These are phyloP conservation scores for Actinomucor elegans DNA, from an alignment of 371 early-diverging fungal genomes.

Conservation along the genomic window DNA sequence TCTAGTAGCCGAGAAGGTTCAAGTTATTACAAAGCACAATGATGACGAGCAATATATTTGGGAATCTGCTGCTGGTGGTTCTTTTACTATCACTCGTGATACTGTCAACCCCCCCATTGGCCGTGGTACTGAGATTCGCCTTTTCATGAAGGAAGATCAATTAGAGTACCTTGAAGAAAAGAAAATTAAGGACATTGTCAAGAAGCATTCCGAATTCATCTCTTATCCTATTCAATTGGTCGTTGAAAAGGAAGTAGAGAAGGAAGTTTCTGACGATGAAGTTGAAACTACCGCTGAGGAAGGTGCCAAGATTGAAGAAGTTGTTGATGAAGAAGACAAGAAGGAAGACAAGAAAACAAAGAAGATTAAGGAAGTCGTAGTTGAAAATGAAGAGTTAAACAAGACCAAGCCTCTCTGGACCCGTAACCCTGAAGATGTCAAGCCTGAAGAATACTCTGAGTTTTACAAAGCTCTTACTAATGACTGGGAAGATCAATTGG, in stretches of 20 bases:
- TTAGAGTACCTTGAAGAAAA: slow-evolving; percentile 55
- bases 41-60: slow-evolving; percentile 76
- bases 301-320: slow-evolving; percentile 61
- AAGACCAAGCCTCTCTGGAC: slow-evolving; percentile 85
- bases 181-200: slow-evolving; percentile 62
- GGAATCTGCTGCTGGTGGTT: slow-evolving; percentile 63
- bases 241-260: slow-evolving; percentile 62
- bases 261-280: slow-evolving; percentile 85
- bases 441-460: slow-evolving; percentile 68
- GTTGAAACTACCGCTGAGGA: slow-evolving; percentile 59
- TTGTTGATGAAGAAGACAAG: slow-evolving; percentile 72
- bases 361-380: slow-evolving; percentile 60
- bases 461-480: slow-evolving; percentile 83
- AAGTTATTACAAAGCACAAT: slow-evolving; percentile 81
- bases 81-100: slow-evolving; percentile 77
- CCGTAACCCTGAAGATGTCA: slow-evolving; percentile 70
- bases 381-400: slow-evolving; percentile 57
- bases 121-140: slow-evolving; percentile 77
- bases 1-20: slow-evolving; percentile 82
- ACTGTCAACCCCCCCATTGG: slow-evolving; percentile 61
- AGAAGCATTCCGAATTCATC: slow-evolving; percentile 84
- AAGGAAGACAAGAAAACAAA: slow-evolving; percentile 60
- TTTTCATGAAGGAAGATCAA: slow-evolving; percentile 81
- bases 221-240: slow-evolving; percentile 53
- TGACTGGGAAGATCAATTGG: slow-evolving; percentile 67